Evolutionary conservation across 371 early-diverging fungal species (phyloP).

Genomic region (Mortierella sp.): DNA sequence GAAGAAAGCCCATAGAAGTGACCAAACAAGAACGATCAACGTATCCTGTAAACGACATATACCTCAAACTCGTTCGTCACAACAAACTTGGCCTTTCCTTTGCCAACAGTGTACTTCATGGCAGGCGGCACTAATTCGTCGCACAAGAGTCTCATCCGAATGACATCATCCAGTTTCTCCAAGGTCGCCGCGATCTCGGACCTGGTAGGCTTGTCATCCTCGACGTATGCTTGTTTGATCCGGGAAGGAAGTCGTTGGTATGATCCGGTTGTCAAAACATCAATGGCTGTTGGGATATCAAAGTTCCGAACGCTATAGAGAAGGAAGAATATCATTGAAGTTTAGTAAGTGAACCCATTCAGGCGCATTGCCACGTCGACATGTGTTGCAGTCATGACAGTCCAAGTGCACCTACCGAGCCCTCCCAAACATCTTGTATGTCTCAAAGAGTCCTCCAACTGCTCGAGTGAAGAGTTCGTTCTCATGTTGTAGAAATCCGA

Average conservation of each 20-base stretch:
- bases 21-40: not conserved
- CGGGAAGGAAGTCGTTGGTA: conserved; percentile 77
- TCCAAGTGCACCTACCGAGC: conserved; percentile 61
- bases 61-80: conserved; percentile 82
- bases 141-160: conserved; percentile 75
- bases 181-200: conserved; percentile 70
- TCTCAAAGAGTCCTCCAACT: conserved; percentile 77
- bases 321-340: not conserved
- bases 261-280: conserved; percentile 81
- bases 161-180: conserved; percentile 75
- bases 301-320: conserved; percentile 73
- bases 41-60: not conserved
- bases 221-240: conserved; percentile 66
- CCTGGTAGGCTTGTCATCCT: conserved; percentile 67
- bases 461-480: conserved; percentile 77
- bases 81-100: conserved; percentile 75
- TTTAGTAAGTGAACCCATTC: too few relatives aligned
- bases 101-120: conserved; percentile 66
- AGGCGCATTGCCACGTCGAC: not conserved
- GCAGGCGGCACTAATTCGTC: conserved; percentile 74
- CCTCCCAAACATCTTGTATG: conserved; percentile 72
- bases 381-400: not conserved
- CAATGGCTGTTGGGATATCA: conserved; percentile 82
- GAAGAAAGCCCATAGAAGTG: not conserved
- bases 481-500: conserved; percentile 79